phyloP scores from a whole-genome alignment of 306 rosid species.

The Astragalus membranaceus region DNA sequence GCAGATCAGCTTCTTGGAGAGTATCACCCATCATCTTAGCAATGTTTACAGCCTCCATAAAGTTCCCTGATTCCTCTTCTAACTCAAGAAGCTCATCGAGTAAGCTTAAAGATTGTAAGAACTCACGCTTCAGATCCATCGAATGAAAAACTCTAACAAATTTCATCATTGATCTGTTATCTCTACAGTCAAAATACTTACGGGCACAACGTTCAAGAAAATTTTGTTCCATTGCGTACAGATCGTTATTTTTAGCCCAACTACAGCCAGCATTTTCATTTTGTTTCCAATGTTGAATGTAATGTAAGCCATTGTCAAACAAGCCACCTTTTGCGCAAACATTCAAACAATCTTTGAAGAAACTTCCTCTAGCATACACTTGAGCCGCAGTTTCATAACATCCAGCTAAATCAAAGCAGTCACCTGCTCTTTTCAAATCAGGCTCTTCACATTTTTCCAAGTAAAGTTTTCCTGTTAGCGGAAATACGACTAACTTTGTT shows the following conservation, averaged over 20 bases:
- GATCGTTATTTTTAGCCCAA: conserved; percentile 7
- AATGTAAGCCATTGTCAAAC: conserved; percentile 51
- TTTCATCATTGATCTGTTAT: conserved; percentile 57
- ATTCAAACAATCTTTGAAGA: conserved; percentile 45
- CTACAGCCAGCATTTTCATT: conserved; percentile 24
- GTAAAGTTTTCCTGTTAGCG: conserved; percentile 48
- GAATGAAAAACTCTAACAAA: conserved; percentile 63
- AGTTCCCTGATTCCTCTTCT: conserved; percentile 71
- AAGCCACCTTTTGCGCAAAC: conserved; percentile 46
- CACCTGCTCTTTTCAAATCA: conserved; percentile 55
- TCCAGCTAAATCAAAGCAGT: conserved; percentile 53
- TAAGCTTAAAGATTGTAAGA: conserved; percentile 38
- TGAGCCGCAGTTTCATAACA: conserved; percentile 48
- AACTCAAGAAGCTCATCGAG: conserved; percentile 54
- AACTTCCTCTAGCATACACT: conserved; percentile 51
- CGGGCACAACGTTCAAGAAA: conserved; percentile 59
- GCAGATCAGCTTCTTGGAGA: conserved; percentile 35
- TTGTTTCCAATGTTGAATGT: conserved; percentile 57
- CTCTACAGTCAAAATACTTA: conserved; percentile 38
- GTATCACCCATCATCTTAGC: conserved; percentile 53
- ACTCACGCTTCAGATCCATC: conserved; percentile 39
- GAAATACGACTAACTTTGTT: neutral
- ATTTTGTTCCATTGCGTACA: conserved; percentile 38
- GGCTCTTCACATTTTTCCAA: conserved; percentile 48
- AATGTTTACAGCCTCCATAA: conserved; percentile 44